Evolutionary conservation across 768 basidiomycete genomes (phyloP), one percentile per base, ranked within the genome.

Genomic region (Termitomyces sp.): DNA sequence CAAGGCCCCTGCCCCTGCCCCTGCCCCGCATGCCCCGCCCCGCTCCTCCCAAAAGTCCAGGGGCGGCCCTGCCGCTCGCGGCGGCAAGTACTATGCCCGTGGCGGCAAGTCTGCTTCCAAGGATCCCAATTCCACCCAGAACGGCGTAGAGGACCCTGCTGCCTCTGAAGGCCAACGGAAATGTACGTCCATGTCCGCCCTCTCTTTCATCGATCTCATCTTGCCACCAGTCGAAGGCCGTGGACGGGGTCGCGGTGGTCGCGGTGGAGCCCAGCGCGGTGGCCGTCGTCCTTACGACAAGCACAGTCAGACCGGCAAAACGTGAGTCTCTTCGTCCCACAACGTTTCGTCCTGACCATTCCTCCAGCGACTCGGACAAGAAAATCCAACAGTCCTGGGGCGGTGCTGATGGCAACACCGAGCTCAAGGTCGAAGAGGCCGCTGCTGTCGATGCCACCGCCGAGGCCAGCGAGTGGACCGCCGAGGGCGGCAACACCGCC

Each of bases 361-460:
- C 57, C 58, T 55, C 64, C 59, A 94, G 92, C 71, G 96, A 98
- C 75, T 88, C 92, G 46, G 91, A 94, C 65, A 98, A 98, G 83
- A 93, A 92, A 78, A 76, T 95, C 66, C 89, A 92, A 71, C 90
- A 93, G 69, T 88, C 87, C 63, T 98, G 96, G 96, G 96, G 96
- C 62, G 92, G 90, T 42, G 92, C 94, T 62, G 91, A 94, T 65
- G 93, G 90, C 65, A 81, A 77, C 64, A 72, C 88, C 39, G 96
- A 98, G 74, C 81, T 92, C 67, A 87, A 87, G 75, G 81, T 79
- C 34, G 95, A 98, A 71, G 74, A 84, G 59, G 87, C 83, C 29
- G 96, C 88, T 54, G 81, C 74, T 48, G 77, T 71, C 62, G 94
- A 96, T 68, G 91, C 86, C 41, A 77, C 75, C 24, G 79, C 71